A percentile compares a stretch with the other conserved stretches of the same genome.
These are phyloP conservation scores for Suillus bovinus DNA, from an alignment of 768 basidiomycete genomes.

Conservation along the genomic window DNA sequence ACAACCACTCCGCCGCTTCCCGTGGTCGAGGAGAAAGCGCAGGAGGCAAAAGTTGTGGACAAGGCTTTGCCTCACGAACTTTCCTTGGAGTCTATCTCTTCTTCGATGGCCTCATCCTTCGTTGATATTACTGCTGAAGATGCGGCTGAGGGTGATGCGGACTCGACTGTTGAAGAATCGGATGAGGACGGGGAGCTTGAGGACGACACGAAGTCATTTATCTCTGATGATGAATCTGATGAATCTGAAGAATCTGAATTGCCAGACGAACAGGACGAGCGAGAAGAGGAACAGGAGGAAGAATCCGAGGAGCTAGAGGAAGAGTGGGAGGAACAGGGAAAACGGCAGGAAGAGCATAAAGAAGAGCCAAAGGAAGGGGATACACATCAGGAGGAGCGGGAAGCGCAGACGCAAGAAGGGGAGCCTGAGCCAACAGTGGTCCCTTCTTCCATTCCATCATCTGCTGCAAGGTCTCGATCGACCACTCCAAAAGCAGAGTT, in stretches of 20 bases:
- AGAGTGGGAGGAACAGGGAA: constrained; percentile 16
- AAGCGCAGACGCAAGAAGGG: constrained; percentile 15
- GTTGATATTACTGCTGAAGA: constrained; percentile 41
- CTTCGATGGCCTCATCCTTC: constrained; percentile 46
- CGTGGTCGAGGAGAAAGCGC: not conserved
- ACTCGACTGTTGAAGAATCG: constrained; percentile 27
- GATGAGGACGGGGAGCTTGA: constrained; percentile 32
- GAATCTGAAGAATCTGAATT: not conserved
- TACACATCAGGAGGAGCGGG: constrained; percentile 15
- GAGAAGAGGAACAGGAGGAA: not conserved
- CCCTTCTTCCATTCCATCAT: constrained; percentile 33
- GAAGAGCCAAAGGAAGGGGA: constrained; percentile 15
- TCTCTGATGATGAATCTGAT: constrained; percentile 21
- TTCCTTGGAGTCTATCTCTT: constrained; percentile 40
- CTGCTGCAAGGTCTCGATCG: constrained; percentile 53
- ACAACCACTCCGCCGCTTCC: not conserved
- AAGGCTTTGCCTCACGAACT: constrained; percentile 13
- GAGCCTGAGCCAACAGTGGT: constrained; percentile 25
- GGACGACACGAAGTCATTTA: constrained; percentile 33
- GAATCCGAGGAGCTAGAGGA: constrained; percentile 11
- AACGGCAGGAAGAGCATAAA: constrained; percentile 22
- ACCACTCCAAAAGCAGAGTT: constrained; percentile 58
- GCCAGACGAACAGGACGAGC: not conserved
- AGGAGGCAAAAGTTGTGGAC: constrained; percentile 13
- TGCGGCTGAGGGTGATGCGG: constrained; percentile 27